Percentiles rank a stretch among this genome's conserved stretches.
These are phyloP conservation scores for Begonia peltatifolia DNA, from an alignment of 306 rosid species.

Conservation along the genomic window DNA sequence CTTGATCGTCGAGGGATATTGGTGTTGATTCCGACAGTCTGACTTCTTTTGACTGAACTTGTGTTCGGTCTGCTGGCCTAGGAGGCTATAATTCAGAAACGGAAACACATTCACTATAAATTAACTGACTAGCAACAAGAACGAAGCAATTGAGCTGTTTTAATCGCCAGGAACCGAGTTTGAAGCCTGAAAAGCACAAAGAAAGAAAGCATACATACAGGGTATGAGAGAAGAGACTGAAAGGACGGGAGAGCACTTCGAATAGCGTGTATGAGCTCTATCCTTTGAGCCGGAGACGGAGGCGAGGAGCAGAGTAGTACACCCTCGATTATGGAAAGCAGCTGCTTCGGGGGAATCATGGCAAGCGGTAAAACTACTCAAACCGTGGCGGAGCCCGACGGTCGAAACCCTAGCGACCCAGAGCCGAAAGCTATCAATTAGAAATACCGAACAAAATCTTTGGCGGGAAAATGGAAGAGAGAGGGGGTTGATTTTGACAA, in stretches of 20 bases:
- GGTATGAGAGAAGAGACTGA: constrained; percentile 60
- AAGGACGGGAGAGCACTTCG: constrained; percentile 46
- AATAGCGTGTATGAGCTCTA: constrained; percentile 74
- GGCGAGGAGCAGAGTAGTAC: constrained; percentile 63
- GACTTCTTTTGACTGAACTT: constrained; percentile 65
- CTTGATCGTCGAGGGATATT: constrained; percentile 80
- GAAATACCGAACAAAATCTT: not conserved
- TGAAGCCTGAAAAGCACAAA: not conserved
- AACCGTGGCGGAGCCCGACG: not conserved
- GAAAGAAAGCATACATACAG: constrained; percentile 21
- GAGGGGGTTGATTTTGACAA: not conserved
- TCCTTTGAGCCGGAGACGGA: constrained; percentile 51
- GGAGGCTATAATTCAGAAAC: constrained; percentile 41
- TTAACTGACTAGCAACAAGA: not conserved
- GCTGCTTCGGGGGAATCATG: constrained; percentile 73
- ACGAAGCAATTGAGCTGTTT: not conserved
- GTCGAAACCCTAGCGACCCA: not conserved
- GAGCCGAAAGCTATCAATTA: not conserved
- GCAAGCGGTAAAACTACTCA: constrained; percentile 1
- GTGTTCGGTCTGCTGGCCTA: constrained; percentile 65
- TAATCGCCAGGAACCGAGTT: not conserved
- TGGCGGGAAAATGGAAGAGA: constrained; percentile 26
- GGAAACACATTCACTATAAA: not conserved
- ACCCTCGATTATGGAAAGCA: constrained; percentile 48
- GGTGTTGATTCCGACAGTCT: constrained; percentile 66